Evolutionary conservation across 768 basidiomycete genomes (phyloP).

Genomic region (Tricholoma hemisulphureum): DNA sequence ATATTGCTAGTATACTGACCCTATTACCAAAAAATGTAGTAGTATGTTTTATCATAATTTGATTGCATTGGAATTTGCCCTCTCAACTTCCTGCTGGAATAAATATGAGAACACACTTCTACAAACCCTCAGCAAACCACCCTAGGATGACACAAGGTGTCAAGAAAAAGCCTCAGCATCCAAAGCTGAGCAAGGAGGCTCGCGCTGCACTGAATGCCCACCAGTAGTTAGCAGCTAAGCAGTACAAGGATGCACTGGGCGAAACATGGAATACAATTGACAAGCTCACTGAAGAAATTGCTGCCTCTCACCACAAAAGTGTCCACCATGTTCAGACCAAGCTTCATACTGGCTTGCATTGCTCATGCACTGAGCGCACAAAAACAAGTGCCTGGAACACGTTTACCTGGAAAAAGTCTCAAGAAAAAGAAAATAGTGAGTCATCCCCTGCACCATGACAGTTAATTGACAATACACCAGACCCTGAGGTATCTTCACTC

Average conservation of each 20-base stretch:
- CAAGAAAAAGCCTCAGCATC: no score
- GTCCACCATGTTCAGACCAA: conserved; percentile 2
- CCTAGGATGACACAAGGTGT: no score
- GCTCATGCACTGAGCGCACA: not conserved
- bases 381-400: no score
- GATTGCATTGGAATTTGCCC: no score
- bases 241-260: not conserved
- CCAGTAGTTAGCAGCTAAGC: not conserved
- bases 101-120: no score
- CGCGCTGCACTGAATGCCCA: not conserved
- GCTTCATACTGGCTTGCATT: no score
- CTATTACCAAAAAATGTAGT: no score
- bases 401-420: no score
- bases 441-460: no score
- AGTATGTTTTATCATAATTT: not conserved
- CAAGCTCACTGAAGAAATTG: not conserved
- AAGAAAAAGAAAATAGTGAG: not conserved
- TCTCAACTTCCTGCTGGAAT: no score
- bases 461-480: no score
- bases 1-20: not conserved
- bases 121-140: no score
- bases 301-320: conserved; percentile 3
- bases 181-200: not conserved
- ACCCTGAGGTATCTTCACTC: not conserved
- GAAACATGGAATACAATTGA: not conserved